Base-by-base conservation (phyloP, 2,329 filamentous ascomycete genomes). In the Sphaerulina vaccinii region DNA sequence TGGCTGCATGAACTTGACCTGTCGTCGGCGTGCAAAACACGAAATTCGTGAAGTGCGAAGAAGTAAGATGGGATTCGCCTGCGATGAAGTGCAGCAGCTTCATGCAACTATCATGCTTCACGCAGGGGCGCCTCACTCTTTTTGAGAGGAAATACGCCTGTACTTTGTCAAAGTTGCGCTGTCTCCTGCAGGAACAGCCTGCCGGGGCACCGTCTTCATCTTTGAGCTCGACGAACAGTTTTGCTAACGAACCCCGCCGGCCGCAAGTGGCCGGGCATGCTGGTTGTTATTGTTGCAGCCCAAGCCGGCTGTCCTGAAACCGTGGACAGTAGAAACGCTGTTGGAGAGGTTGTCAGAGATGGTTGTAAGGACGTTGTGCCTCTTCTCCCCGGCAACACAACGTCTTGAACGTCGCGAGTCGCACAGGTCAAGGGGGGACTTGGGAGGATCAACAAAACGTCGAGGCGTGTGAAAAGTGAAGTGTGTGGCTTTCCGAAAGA, bases 61-160 rank as follows among this genome's bases (percentile, higher is more conserved):
- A 32, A 32, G 22, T n/a, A n/a, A n/a, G n/a, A n/a, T n/a, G n/a
- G n/a, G n/a, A n/a, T n/a, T n/a, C n/a, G n/a, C n/a, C n/a, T n/a
- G n/a, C n/a, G n/a, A n/a, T n/a, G n/a, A n/a, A 21, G 42, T 46
- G 29, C 42, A 35, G 42, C 42, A 46, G 29, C 32, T 24, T 10
- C 43, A 37, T 37, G 43, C 35, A 21, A 13, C 27, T 4, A 32
- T 13, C 8, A 32, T 32, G 27, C 27, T 32, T 13, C 27, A 32
- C n/a, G 27, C 27, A 32, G 27, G 27, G 27, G 10, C 8, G 4
- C n/a, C 5, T 13, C 4, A 13, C 27, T 32, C 10, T 32, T 32
- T 10, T 32, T 13, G 27, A 32, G 27, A 10, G 27, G 27, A 2
- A 32, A 13, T 32, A 32, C 27, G 5, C 6, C 10, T 6, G 24